Percentiles rank a stretch among this genome's conserved stretches.
phyloP scores from a whole-genome alignment of 768 basidiomycete genomes.

The Pluteus cervinus region DNA sequence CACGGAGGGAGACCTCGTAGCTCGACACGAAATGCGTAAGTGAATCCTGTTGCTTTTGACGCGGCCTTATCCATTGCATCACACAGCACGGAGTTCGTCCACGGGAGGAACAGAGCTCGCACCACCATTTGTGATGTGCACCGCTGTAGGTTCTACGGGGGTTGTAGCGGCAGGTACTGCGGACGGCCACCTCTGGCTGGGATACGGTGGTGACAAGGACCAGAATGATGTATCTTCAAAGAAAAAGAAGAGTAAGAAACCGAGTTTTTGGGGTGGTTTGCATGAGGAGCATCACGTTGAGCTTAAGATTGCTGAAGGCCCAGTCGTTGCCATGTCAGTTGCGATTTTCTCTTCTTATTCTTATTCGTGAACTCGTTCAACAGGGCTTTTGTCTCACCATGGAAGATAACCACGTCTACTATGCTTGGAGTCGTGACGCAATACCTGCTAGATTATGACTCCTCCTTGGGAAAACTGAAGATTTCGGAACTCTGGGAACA shows the following conservation, averaged over 20 bases:
- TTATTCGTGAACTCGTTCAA: conserved; percentile 2
- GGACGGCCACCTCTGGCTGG: conserved; percentile 68
- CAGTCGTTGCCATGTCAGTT: conserved; percentile 64
- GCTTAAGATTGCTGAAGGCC: conserved; percentile 69
- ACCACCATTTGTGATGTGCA: conserved; percentile 68
- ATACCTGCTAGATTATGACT: conserved; percentile 37
- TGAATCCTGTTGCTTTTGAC: too few relatives aligned
- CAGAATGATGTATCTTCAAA: too few relatives aligned
- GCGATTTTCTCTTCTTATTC: conserved; percentile 1
- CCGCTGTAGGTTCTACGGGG: conserved; percentile 53
- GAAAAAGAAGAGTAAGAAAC: conserved; percentile 38
- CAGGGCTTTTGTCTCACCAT: conserved; percentile 46
- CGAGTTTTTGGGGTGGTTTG: conserved; percentile 71
- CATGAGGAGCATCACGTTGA: conserved; percentile 32
- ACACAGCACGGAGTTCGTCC: conserved; percentile 35
- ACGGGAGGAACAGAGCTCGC: conserved; percentile 52
- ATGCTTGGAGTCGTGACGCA: conserved; percentile 53
- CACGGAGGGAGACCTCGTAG: conserved; percentile 46
- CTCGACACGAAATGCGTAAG: conserved; percentile 55
- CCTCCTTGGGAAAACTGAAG: conserved; percentile 20
- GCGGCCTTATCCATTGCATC: too few relatives aligned
- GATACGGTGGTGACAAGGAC: conserved; percentile 59
- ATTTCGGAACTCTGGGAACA: conserved; percentile 42
- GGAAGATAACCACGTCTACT: conserved; percentile 48
- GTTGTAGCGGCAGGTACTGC: conserved; percentile 68